Base-by-base conservation (phyloP, 768 basidiomycete genomes). In the Rhizopogon salebrosus region DNA sequence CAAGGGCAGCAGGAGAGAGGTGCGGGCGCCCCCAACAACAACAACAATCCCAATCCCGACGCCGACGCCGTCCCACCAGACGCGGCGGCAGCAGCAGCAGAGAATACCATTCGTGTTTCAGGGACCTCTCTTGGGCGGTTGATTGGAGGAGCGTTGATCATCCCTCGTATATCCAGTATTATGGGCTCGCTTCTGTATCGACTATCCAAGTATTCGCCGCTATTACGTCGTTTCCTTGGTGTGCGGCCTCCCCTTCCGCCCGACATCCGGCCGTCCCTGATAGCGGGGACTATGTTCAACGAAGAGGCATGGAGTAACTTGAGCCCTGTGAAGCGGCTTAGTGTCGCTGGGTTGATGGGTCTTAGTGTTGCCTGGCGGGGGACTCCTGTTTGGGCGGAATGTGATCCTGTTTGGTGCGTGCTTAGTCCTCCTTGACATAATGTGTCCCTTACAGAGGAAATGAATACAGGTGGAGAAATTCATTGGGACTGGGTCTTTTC, bases 341-440 rank as follows among this genome's bases (percentile, higher is more conserved):
- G 68, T 7, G 49, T 67, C 20, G 62, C 64, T 27, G 55, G 71
- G 23, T 49, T 61, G 52, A 52, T 80, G 48, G 72, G 78, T 0
- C 59, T 82, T 57, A 71, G 73, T 31, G 71, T 80, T 7, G 71
- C 80, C 0, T 76, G 76, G 72, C 75, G 79, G 16, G 83, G 83
- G 22, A 79, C 80, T 22, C 74, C 75, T 46, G 74, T 75, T n/a
- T 86, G 85, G 81, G 73, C 78, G 4, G 80, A 81, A 57, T 76
- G 76, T 40, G 88, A 89, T 64, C 88, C 88, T 13, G 83, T 89
- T 14, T 90, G 88, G 87, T 84, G 52, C 46, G 63, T 41, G 6
- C 48, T 27, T 24, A 27, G 20, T 4, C 41, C 41, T 37, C 29
- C n/a, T 40, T 9, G 51, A 4, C 18, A 2, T 29, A 3, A n/a